Base-by-base conservation (phyloP, 805 yeast genomes). In the Candida nitratophila region DNA sequence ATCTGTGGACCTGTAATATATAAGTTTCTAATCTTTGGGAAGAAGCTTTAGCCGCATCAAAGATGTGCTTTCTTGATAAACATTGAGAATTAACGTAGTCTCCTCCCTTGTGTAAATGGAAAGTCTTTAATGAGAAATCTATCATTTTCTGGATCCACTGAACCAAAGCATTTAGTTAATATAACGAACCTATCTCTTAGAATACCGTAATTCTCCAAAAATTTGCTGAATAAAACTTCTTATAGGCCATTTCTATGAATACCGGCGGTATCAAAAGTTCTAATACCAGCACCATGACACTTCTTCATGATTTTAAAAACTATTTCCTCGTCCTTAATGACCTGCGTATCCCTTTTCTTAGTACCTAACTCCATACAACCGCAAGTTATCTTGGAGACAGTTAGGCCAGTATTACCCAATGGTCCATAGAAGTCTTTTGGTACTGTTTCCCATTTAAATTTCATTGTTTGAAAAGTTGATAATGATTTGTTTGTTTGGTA, bases 321-420 rank as follows among this genome's bases (percentile, higher is more conserved):
- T 49, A 63, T 49, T 20, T 71, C 76, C 47, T 75, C 76, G 47
- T 76, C 77, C 16, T 69, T 73, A 39, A 66, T 48, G 35, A 71
- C 67, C 75, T 75, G 72, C 15, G 63, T 64, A 2, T 63, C 63
- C 74, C 74, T 72, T 3, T 42, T 36, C 47, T 69, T 70, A 16
- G 46, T 44, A 14, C 82, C 81, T 50, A 60, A 73, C 2, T 74
- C 59, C 82, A 76, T 76, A 50, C 79, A 74, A 8, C 83, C 83
- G 9, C 76, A 70, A 44, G 77, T 64, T 19, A 76, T 54, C 32
- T 67, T 67, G 32, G 81, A 70, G 31, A 77, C 63, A 48, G 68
- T 67, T 35, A 77, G 61, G 2, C 81, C 82, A 1, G 78, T 66
- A 16, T 57, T 52, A 6, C 80, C 81, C 3, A 64, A 45, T 7